These are phyloP conservation scores for Mucor indicus DNA, from an alignment of 371 early-diverging fungal genomes.

Conservation along the genomic window DNA sequence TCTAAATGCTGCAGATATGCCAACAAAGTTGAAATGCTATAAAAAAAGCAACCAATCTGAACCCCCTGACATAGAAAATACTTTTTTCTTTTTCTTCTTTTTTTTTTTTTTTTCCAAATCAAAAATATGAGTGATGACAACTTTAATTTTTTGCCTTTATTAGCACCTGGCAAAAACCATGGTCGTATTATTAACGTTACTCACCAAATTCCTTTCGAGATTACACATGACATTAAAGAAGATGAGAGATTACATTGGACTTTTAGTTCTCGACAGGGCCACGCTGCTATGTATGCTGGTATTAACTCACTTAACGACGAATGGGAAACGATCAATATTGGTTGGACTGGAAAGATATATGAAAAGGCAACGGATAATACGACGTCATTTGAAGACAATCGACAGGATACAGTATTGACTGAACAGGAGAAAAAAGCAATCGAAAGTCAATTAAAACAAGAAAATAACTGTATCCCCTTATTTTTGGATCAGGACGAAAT, in stretches of 20 bases:
- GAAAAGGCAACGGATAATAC: conserved; percentile 1
- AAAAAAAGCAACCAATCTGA: too few relatives aligned
- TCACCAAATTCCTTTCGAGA: conserved; percentile 25
- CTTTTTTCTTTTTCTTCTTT: background rate
- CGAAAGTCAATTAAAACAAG: conserved; percentile 36
- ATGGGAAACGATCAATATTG: conserved; percentile 61
- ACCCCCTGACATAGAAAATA: too few relatives aligned
- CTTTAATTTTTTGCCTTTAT: conserved; percentile 8
- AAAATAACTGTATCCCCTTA: conserved; percentile 70
- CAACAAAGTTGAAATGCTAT: too few relatives aligned
- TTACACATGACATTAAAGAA: conserved; percentile 12
- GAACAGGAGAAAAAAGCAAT: conserved; percentile 39
- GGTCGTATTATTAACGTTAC: conserved; percentile 33
- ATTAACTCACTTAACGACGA: conserved; percentile 52
- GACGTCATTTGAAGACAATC: conserved; percentile 8
- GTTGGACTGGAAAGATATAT: conserved; percentile 63
- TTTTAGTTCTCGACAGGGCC: conserved; percentile 57
- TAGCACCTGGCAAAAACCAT: conserved; percentile 10
- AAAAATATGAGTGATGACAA: conserved; percentile 2
- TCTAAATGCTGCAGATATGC: too few relatives aligned
- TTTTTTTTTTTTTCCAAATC: background rate
- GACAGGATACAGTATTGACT: conserved; percentile 27
- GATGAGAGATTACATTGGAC: conserved; percentile 30
- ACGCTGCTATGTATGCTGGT: conserved; percentile 77
- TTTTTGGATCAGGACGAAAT: conserved; percentile 72